These are phyloP conservation scores for Lyophyllum shimeji DNA, from an alignment of 768 basidiomycete genomes.

Conservation along the genomic window DNA sequence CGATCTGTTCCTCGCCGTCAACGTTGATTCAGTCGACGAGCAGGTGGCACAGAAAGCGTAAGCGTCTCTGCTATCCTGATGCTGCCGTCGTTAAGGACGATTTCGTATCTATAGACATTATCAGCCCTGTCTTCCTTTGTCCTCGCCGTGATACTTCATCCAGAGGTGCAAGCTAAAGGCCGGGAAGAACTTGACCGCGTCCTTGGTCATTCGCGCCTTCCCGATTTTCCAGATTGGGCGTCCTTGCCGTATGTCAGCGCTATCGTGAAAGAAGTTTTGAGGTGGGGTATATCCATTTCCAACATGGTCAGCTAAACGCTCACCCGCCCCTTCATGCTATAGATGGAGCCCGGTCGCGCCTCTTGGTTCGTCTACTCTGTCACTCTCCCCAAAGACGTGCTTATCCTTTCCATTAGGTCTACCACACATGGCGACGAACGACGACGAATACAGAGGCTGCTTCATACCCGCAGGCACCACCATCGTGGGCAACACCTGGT, in stretches of 20 bases:
- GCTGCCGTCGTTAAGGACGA: neutral
- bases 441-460: slow-evolving; percentile 43
- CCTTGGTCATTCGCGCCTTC: slow-evolving; percentile 28
- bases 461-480: slow-evolving; percentile 45
- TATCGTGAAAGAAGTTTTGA: slow-evolving; percentile 37
- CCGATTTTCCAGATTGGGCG: slow-evolving; percentile 26
- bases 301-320: neutral
- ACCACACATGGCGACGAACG: slow-evolving; percentile 37
- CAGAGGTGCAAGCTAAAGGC: slow-evolving; percentile 31
- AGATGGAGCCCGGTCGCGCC: slow-evolving; percentile 34
- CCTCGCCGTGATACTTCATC: slow-evolving; percentile 34
- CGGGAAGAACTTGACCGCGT: slow-evolving; percentile 31
- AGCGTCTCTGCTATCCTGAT: too few relatives aligned
- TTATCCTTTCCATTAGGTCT: slow-evolving; percentile 21
- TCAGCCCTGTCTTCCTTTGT: slow-evolving; percentile 34
- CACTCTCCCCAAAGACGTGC: neutral
- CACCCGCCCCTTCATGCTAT: neutral
- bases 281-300: slow-evolving; percentile 17
- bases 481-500: slow-evolving; percentile 44
- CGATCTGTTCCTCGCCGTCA: neutral
- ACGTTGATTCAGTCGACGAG: neutral
- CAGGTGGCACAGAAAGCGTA: slow-evolving; percentile 45
- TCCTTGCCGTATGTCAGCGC: slow-evolving; percentile 42
- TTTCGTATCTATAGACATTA: slow-evolving; percentile 23
- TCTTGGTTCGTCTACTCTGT: slow-evolving; percentile 19